Conservation (phyloP, 1,139 yeast species). For the Protomyces inouyei region DNA sequence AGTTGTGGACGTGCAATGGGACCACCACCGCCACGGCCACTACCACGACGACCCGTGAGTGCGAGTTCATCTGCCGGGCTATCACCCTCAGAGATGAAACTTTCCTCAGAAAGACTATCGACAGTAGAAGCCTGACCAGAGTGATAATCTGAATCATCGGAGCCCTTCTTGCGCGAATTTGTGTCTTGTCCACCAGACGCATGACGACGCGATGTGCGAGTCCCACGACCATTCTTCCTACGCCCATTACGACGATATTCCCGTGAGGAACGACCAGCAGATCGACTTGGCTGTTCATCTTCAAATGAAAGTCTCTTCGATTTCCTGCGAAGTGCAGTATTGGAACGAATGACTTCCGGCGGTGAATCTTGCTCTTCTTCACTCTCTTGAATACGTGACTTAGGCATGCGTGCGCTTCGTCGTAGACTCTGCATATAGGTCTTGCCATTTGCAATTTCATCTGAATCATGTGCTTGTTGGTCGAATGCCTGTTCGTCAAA, state of each 20-base stretch:
- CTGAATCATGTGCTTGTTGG: neutral
- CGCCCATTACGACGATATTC: neutral
- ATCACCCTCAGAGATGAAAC: neutral
- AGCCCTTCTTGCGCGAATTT: neutral
- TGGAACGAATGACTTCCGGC: neutral
- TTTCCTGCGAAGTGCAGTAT: neutral
- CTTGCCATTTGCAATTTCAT: neutral
- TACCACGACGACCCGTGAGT: neutral
- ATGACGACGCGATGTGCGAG: neutral
- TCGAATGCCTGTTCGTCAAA: neutral
- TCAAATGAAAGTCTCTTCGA: neutral
- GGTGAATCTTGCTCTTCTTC: neutral
- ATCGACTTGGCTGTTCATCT: neutral
- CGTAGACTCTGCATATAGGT: neutral
- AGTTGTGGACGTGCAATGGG: conserved; percentile 6
- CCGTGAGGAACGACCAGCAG: neutral
- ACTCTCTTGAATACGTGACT: neutral
- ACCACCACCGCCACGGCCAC: neutral
- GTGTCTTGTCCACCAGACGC: neutral
- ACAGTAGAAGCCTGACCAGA: neutral
- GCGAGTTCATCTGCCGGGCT: neutral
- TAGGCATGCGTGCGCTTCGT: neutral
- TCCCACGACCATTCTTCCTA: neutral
- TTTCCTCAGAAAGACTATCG: neutral
- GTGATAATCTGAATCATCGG: neutral